Evolutionary conservation across 2,329 filamentous ascomycete species (phyloP), one percentile per base, ranked within the genome.

Genomic region (Botryosphaeria dothidea): DNA sequence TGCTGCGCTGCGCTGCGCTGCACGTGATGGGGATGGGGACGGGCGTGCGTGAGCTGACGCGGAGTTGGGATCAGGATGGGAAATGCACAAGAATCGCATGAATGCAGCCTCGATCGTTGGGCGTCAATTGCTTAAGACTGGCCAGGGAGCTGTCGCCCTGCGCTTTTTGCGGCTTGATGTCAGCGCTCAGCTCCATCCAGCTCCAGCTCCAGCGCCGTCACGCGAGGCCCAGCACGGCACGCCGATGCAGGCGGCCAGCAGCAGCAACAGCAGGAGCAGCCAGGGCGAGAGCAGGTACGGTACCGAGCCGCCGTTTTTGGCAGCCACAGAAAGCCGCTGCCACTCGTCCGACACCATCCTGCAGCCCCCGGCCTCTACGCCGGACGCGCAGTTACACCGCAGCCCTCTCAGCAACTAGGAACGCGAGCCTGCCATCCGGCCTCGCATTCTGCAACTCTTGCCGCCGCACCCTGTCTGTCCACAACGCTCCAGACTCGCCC

Each of bases 51-150:
- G 38, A 11, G 38, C 54, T 45, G 38, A 43, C 31, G 34, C 34
- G 34, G 52, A 13, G 49, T n/a, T 52, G 27, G 48, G 25, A n/a
- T 41, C 31, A 3, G 21, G 38, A 60, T 60, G 54, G 54, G 38
- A 45, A 57, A 58, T 43, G 54, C 54, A 58, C 23, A 58, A 58
- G 54, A 58, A 58, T 46, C 56, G 56, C 56, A 60, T 60, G 56
- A 60, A 60, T 60, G 56, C 56, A 60, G 56, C 56, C 56, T 60
- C 56, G 56, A 60, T 46, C 56, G 56, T 60, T 60, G 56, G 56
- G 56, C 56, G n/a, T 46, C 56, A 46, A 60, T 46, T 31, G 56
- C 41, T 60, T 46, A 60, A 60, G 56, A 60, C 17, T 6, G 31
- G 19, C 8, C 11, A 38, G 11, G 15, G 19, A 21, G 6, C 21